Conservation (phyloP, 495 filamentous ascomycete species). For the Daldinia bambusicola region DNA sequence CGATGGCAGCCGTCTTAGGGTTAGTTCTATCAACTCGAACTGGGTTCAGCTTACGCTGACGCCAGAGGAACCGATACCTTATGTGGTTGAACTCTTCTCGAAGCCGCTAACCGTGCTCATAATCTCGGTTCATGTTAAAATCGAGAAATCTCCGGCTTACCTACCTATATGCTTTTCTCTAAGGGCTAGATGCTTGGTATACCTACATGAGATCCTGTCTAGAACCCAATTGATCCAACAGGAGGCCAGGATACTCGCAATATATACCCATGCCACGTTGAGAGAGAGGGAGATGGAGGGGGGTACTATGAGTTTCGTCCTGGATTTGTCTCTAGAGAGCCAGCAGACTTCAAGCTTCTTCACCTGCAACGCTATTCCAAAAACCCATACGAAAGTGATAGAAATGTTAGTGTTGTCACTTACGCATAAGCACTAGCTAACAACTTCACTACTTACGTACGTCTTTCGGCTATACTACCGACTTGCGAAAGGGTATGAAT, state of each 20-base stretch:
- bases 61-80: constrained; percentile 6
- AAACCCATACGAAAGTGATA: not conserved
- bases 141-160: too few relatives aligned
- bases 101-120: too few relatives aligned
- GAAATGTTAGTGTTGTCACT: not conserved
- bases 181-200: too few relatives aligned
- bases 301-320: too few relatives aligned
- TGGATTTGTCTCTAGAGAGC: not conserved
- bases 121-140: too few relatives aligned
- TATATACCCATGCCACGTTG: too few relatives aligned
- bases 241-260: too few relatives aligned
- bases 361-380: constrained; percentile 4
- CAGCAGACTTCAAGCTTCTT: constrained; percentile 12
- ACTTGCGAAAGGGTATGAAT: constrained; percentile 48
- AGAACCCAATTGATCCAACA: too few relatives aligned
- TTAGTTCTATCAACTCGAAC: not conserved
- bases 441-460: not conserved
- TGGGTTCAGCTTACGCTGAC: not conserved
- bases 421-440: not conserved
- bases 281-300: too few relatives aligned
- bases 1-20: not conserved
- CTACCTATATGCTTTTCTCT: too few relatives aligned
- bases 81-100: too few relatives aligned
- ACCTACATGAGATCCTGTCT: too few relatives aligned
- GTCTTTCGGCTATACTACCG: constrained; percentile 36